These are phyloP conservation scores for Lablab purpureus DNA, from an alignment of 306 rosid genomes.

Conservation along the genomic window DNA sequence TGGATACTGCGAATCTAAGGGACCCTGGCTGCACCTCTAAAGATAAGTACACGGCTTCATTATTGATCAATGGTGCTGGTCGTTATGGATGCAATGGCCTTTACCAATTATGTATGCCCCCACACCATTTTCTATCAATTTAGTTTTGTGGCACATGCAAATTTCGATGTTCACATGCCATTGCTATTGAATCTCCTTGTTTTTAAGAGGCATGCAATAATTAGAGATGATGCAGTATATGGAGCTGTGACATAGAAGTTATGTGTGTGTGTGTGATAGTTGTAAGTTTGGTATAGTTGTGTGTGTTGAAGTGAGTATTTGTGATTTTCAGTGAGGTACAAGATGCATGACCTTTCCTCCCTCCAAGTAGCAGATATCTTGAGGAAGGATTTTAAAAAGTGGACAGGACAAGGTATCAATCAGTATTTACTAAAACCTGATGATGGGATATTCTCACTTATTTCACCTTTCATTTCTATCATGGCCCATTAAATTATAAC, in stretches of 20 bases:
- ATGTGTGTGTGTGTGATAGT: background rate
- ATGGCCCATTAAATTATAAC: too few relatives aligned
- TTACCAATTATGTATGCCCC: conserved; percentile 69
- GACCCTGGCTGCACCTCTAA: conserved; percentile 63
- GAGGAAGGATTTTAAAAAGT: conserved; percentile 82
- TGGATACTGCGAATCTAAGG: conserved; percentile 70
- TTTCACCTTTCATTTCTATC: too few relatives aligned
- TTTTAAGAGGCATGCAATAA: background rate
- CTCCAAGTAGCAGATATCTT: conserved; percentile 66
- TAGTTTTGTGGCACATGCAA: conserved; percentile 1
- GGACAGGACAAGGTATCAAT: conserved; percentile 80
- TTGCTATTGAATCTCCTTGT: background rate
- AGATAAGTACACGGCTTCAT: conserved; percentile 82
- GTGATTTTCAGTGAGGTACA: conserved; percentile 68
- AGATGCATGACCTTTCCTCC: conserved; percentile 69
- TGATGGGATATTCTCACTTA: too few relatives aligned
- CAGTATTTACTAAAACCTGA: too few relatives aligned
- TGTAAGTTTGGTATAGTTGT: background rate
- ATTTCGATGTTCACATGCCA: background rate
- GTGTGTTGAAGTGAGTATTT: background rate
- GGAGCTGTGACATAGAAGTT: background rate
- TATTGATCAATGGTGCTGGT: conserved; percentile 88
- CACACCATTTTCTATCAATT: conserved; percentile 32
- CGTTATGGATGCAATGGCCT: conserved; percentile 84
- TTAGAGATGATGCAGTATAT: background rate